Evolutionary conservation across 305 asterid genomes (phyloP).

Genomic region (Fraxinus baroniana): DNA sequence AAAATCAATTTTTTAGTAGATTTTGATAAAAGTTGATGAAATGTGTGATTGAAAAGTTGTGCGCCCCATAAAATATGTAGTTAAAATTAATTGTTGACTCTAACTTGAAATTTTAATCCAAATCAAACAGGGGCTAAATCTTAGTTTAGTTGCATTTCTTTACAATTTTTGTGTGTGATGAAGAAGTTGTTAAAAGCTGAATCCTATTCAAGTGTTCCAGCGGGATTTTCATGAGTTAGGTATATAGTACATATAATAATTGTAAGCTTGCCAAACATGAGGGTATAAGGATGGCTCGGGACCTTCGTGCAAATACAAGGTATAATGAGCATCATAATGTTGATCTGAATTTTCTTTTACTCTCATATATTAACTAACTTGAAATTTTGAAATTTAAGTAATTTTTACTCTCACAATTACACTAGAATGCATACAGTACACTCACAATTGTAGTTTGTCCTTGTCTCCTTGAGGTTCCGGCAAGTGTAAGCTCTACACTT

Average conservation of each 20-base stretch:
- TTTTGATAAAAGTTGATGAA: too few species aligned
- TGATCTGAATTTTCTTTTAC: background rate
- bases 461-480: background rate
- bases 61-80: too few species aligned
- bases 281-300: background rate
- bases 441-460: background rate
- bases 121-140: too few species aligned
- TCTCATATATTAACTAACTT: background rate
- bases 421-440: background rate
- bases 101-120: too few species aligned
- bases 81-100: too few species aligned
- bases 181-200: background rate
- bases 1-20: too few species aligned
- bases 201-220: background rate
- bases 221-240: background rate
- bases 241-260: background rate
- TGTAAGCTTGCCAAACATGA: background rate
- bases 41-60: too few species aligned
- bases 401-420: background rate
- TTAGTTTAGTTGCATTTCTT: background rate
- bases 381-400: background rate
- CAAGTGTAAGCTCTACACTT: background rate
- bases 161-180: background rate
- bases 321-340: background rate
- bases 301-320: background rate